Evolutionary conservation across 129 eudicot genomes (phyloP), one percentile per base, ranked within the genome.

Genomic region (Pseudognaphalium luteoalbum): DNA sequence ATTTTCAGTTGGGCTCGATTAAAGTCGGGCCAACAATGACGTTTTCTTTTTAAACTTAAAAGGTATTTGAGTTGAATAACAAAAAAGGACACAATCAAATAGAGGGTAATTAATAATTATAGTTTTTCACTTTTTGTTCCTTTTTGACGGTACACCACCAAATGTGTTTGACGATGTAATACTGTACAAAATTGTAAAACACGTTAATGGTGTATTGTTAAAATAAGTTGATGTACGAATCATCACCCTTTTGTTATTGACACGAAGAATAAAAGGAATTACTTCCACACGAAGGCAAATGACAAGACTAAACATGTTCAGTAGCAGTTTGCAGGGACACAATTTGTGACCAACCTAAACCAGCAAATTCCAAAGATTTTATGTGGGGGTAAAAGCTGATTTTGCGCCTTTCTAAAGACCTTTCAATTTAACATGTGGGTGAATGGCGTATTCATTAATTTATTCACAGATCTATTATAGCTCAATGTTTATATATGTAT

Each of bases 281-380:
- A 61, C 80, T 76, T 76, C 64, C 66, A 32, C 66, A 54, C 73
- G 42, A 76, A 76, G 80, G 73, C 80, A 76, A 47, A 47, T 63
- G 71, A 75, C 72, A 75, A 51, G 80, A 50, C 19, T 57, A 76
- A 76, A 64, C 54, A 66, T 75, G 79, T 72, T 72, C 76, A n/a
- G 29, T 71, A 28, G 66, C 52, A 72, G 33, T 30, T 72, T 7
- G 52, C 35, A 68, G n/a, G 52, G 39, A 70, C 70, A 39, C 77
- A 61, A 22, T 3, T 74, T 74, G 70, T 74, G 59, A 60, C 59
- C 69, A 60, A 60, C 44, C 20, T 74, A 75, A 25, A 75, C 79
- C 54, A 56, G 37, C 61, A 64, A 64, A 19, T 64, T 20, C 52
- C 64, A 75, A 72, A 47, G 16, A 47, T 28, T 10, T 47, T 75